phyloP scores from a whole-genome alignment of 495 filamentous ascomycete genomes.

The Penicillium longicatenatum region DNA sequence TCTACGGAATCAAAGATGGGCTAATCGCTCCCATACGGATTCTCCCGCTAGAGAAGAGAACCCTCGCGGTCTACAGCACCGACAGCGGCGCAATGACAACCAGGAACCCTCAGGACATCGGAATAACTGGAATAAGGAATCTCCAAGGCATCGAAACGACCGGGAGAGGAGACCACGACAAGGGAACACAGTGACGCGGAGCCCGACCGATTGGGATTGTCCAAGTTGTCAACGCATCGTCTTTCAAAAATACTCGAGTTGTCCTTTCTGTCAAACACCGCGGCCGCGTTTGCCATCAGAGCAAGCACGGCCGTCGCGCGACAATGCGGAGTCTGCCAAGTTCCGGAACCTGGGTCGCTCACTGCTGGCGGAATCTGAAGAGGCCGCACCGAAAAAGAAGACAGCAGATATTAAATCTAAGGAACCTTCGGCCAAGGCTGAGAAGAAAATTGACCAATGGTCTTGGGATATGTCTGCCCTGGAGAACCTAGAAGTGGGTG shows the following conservation, averaged over 20 bases:
- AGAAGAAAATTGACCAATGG: slow-evolving; percentile 27
- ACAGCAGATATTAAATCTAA: neutral
- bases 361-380: slow-evolving; percentile 14
- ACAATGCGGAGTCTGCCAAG: slow-evolving; percentile 15
- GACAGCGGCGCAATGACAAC: neutral
- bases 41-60: neutral
- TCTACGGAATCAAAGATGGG: neutral
- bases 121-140: neutral
- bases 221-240: slow-evolving; percentile 4
- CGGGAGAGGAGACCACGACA: neutral
- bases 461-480: slow-evolving; percentile 39
- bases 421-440: slow-evolving; percentile 8
- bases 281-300: neutral
- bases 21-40: neutral
- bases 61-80: neutral
- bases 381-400: neutral
- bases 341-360: slow-evolving; percentile 25
- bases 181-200: too few species aligned
- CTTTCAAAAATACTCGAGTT: neutral
- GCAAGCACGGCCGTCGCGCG: neutral
- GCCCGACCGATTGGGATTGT: slow-evolving; percentile 13
- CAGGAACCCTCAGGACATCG: neutral
- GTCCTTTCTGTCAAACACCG: slow-evolving; percentile 7
- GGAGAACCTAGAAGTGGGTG: slow-evolving; percentile 22
- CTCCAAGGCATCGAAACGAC: neutral